Percentiles rank a stretch among this genome's conserved stretches.
These are phyloP conservation scores for Onygenales sp. DNA, from an alignment of 2,329 filamentous ascomycete genomes.

Conservation along the genomic window DNA sequence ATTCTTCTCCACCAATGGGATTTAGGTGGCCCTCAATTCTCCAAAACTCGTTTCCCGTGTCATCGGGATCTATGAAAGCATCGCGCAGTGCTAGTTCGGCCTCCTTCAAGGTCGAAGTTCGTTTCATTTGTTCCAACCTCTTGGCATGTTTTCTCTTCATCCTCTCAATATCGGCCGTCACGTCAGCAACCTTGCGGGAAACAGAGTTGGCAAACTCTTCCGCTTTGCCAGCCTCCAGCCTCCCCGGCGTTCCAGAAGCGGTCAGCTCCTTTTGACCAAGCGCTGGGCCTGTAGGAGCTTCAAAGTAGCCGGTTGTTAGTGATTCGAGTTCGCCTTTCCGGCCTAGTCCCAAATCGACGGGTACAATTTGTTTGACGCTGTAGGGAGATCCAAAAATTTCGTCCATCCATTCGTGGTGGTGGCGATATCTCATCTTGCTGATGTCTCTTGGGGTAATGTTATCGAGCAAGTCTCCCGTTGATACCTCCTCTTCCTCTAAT, in stretches of 20 bases:
- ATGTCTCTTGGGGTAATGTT: constrained; percentile 82
- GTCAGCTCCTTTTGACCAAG: constrained; percentile 17
- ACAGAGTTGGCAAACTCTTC: constrained; percentile 78
- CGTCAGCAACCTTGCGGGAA: constrained; percentile 59
- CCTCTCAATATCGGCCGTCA: constrained; percentile 71
- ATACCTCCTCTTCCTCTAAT: constrained; percentile 81
- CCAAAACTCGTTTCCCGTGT: constrained; percentile 52
- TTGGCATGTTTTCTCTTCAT: constrained; percentile 72
- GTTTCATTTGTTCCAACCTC: constrained; percentile 64
- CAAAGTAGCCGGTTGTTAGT: constrained; percentile 77
- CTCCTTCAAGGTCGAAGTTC: constrained; percentile 57
- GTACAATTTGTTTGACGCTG: constrained; percentile 71
- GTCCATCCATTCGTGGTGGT: constrained; percentile 99
- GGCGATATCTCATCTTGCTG: constrained; percentile 74
- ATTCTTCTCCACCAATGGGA: constrained; percentile 23
- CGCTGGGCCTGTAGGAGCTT: constrained; percentile 40
- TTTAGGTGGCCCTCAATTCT: constrained; percentile 48
- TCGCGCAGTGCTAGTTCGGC: constrained; percentile 68
- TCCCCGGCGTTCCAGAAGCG: constrained; percentile 40
- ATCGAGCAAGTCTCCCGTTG: constrained; percentile 81
- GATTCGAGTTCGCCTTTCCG: constrained; percentile 71
- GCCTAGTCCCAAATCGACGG: constrained; percentile 78
- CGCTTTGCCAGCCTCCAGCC: constrained; percentile 64
- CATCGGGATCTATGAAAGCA: constrained; percentile 47
- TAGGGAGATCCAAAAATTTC: constrained; percentile 91